Conservation (phyloP, 2,329 filamentous ascomycete genomes). For the Xylaria sp. region DNA sequence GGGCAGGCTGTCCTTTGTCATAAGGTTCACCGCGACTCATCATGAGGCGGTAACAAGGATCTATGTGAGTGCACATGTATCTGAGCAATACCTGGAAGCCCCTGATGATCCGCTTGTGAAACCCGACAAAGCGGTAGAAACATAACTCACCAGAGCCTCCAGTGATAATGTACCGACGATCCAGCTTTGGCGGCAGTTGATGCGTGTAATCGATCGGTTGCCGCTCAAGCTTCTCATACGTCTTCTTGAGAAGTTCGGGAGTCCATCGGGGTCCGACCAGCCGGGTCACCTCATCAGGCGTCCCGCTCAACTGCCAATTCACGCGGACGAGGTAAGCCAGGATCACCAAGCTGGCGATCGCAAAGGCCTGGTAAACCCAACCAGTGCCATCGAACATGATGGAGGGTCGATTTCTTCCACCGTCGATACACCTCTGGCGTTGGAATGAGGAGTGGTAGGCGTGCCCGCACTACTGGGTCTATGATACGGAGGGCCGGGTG, state of each 20-base stretch:
- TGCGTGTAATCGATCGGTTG: conserved; percentile 47
- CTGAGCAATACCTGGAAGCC: too few relatives aligned
- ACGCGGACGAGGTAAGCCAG: conserved; percentile 45
- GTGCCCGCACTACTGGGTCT: neutral
- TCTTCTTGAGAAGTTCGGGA: conserved; percentile 42
- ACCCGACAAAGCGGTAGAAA: neutral
- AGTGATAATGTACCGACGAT: conserved; percentile 52
- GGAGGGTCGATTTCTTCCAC: neutral
- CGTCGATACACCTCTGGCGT: neutral
- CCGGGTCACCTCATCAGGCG: conserved; percentile 45
- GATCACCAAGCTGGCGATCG: conserved; percentile 19
- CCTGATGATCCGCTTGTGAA: too few relatives aligned
- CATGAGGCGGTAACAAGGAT: neutral
- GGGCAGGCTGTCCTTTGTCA: neutral
- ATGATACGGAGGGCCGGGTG: neutral
- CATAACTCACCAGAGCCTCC: conserved; percentile 51
- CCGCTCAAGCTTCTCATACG: conserved; percentile 44
- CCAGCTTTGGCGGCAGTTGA: conserved; percentile 47
- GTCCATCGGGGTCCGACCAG: conserved; percentile 46
- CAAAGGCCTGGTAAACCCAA: conserved; percentile 15
- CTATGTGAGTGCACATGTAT: neutral
- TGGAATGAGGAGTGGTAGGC: neutral
- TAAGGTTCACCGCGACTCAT: neutral
- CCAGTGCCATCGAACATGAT: conserved; percentile 13
- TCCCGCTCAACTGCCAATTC: conserved; percentile 45